Evolutionary conservation across 495 filamentous ascomycete species (phyloP).

Genomic region (Paragyromitra xinjiangensis): DNA sequence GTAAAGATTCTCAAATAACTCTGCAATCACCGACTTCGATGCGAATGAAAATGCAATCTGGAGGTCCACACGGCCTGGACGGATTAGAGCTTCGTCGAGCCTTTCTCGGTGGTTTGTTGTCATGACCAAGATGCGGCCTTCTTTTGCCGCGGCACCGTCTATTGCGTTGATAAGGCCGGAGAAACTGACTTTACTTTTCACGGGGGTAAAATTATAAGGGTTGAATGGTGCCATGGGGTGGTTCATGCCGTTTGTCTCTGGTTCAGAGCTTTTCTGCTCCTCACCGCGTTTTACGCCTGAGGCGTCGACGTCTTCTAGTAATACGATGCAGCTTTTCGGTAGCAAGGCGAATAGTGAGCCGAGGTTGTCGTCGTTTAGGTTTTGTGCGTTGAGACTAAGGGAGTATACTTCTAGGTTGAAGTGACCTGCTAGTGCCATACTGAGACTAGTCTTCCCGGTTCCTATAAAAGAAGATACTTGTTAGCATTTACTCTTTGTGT

Average conservation of each 20-base stretch:
- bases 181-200: constrained; percentile 64
- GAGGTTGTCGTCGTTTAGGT: constrained; percentile 74
- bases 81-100: constrained; percentile 76
- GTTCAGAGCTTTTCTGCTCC: constrained; percentile 9
- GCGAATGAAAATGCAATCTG: constrained; percentile 76
- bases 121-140: constrained; percentile 83
- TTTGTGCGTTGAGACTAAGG: constrained; percentile 69
- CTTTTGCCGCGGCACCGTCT: constrained; percentile 80
- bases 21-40: constrained; percentile 67
- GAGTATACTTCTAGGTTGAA: constrained; percentile 76
- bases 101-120: constrained; percentile 80
- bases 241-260: neutral
- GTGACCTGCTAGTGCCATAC: constrained; percentile 72
- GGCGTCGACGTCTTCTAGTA: constrained; percentile 78
- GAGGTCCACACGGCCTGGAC: constrained; percentile 77
- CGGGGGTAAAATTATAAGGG: neutral
- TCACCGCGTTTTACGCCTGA: constrained; percentile 71
- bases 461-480: constrained; percentile 30
- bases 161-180: constrained; percentile 81
- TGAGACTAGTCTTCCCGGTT: constrained; percentile 66
- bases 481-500: neutral
- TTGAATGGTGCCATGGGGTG: neutral
- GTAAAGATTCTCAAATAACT: constrained; percentile 79
- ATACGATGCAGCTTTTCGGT: constrained; percentile 73
- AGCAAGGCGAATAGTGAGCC: constrained; percentile 72